Evolutionary conservation across 1,139 yeast species (phyloP), one percentile per base, ranked within the genome.

Genomic region (Pichia sp.): DNA sequence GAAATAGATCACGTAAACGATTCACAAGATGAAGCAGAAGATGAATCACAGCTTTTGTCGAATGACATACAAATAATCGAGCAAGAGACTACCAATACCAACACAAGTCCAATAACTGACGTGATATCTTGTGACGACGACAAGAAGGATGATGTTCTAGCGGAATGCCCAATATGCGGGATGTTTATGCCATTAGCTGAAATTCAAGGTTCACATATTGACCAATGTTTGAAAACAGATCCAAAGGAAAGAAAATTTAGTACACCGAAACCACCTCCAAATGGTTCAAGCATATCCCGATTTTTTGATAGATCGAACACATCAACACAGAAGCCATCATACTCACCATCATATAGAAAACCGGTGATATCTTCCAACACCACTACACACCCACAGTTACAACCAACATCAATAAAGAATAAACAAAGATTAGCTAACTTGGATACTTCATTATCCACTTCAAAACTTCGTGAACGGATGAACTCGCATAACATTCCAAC

Each of bases 81-180:
- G n/a, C n/a, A n/a, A n/a, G n/a, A n/a, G 12, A 9, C n/a, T 3
- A 11, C 4, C 4, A 14, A 19, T 9, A 12, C 22, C 5, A 15
- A 4, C 10, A 20, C 15, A 17, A 20, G 12, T 28, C 5, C 17
- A 6, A 31, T n/a, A n/a, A n/a, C n/a, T n/a, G n/a, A n/a, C n/a
- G n/a, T n/a, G n/a, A n/a, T n/a, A n/a, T n/a, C n/a, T n/a, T n/a
- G 2, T 31, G 17, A 15, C 6, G 17, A 6, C 3, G 49, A 44
- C 22, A 66, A 62, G 33, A 11, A 28, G 1, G 14, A 27, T 34
- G 46, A 39, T 5, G 21, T 21, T 31, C 53, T 68, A 46, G 85
- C 76, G 1, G 72, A 70, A 42, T 89, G 96, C 60, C 96, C 96
- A 0, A 71, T 89, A 1, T 89, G 96, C 63, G 63, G 67, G 4